Evolutionary conservation across 148 eudicot species (phyloP), one percentile per base, ranked within the genome.

Genomic region (Arbutus unedo): DNA sequence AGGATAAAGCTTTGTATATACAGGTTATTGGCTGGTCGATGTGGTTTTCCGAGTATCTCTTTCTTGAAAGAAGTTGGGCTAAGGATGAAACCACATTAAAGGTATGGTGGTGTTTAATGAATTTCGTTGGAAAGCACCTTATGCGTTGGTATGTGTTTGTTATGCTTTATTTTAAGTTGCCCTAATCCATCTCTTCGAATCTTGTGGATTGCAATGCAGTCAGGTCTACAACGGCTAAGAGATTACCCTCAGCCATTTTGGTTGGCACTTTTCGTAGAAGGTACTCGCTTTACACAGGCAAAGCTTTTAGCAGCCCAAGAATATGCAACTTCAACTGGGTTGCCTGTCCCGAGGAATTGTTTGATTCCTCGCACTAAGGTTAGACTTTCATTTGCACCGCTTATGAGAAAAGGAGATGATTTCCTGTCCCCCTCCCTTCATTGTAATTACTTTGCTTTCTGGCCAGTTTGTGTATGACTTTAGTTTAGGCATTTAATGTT

Each of bases 301-400:
- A 96, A 96, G 86, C 96, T 96, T 84, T 83, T 89, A 84, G 99
- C 95, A 44, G 99, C 99, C 91, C 99, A 96, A 86, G 98, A 94
- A 84, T 96, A 96, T 87, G 99, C 99, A 84, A 70, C 92, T 83
- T 90, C 96, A 72, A 67, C 85, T 3, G 98, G 98, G 78, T 66
- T 95, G 81, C 97, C 95, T 76, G 89, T 92, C 82, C 99, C 99
- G 48, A 93, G 88, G 79, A 94, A 96, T 89, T 95, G 93, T 70
- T 86, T 96, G 86, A 94, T 96, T 77, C 99, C 98, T 76, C 94
- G 98, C 25, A 96, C 99, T 48, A 96, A 96, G 98, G 98, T 94
- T 74, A 45, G 44, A 45, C 45, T 59, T 76, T 55, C 8, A 23
- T 47, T 57, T 31, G 6, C 13, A 50, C 68, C 14, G 48, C 13